These are phyloP conservation scores for Verticillium nubilum DNA, from an alignment of 2,329 filamentous ascomycete genomes.

Conservation along the genomic window DNA sequence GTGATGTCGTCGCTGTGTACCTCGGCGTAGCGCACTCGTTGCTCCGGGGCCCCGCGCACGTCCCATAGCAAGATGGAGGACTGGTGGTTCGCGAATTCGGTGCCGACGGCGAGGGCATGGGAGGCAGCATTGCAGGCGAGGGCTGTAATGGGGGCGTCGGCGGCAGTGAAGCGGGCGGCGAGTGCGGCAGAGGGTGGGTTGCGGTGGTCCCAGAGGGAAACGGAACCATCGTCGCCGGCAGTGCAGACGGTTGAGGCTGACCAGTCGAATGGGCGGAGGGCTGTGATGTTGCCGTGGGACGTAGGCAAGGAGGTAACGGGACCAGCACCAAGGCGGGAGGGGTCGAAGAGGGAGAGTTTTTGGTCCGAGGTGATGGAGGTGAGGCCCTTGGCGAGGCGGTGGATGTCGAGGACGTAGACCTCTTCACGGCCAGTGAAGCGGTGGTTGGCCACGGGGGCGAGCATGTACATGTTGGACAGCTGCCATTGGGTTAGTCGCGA, in stretches of 20 bases:
- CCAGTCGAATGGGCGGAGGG: slow-evolving; percentile 50
- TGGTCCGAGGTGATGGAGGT: slow-evolving; percentile 67
- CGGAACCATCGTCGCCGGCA: slow-evolving; percentile 64
- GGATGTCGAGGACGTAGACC: slow-evolving; percentile 55
- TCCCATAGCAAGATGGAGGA: slow-evolving; percentile 61
- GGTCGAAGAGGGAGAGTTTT: slow-evolving; percentile 60
- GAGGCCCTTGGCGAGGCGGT: slow-evolving; percentile 44
- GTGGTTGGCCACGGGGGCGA: slow-evolving; percentile 32
- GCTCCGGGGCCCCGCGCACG: slow-evolving; percentile 40
- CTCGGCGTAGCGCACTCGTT: slow-evolving; percentile 53
- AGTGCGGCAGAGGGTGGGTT: slow-evolving; percentile 30
- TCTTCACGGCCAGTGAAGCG: slow-evolving; percentile 31
- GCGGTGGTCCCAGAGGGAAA: slow-evolving; percentile 62
- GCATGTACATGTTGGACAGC: slow-evolving; percentile 32
- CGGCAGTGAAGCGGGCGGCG: slow-evolving; percentile 40
- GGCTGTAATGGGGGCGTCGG: slow-evolving; percentile 51
- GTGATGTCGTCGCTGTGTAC: slow-evolving; percentile 66
- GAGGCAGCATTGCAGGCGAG: slow-evolving; percentile 54
- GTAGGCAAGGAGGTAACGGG: slow-evolving; percentile 42
- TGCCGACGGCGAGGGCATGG: slow-evolving; percentile 64
- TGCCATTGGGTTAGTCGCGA: neutral
- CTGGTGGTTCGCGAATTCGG: slow-evolving; percentile 61
- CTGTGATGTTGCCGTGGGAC: slow-evolving; percentile 58
- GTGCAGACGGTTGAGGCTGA: slow-evolving; percentile 55
- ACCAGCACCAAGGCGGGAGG: slow-evolving; percentile 45